Percentiles rank a stretch among this genome's conserved stretches.
Conservation (phyloP, 1,284 basidiomycete genomes). For the Sanghuangporus weigelae region DNA sequence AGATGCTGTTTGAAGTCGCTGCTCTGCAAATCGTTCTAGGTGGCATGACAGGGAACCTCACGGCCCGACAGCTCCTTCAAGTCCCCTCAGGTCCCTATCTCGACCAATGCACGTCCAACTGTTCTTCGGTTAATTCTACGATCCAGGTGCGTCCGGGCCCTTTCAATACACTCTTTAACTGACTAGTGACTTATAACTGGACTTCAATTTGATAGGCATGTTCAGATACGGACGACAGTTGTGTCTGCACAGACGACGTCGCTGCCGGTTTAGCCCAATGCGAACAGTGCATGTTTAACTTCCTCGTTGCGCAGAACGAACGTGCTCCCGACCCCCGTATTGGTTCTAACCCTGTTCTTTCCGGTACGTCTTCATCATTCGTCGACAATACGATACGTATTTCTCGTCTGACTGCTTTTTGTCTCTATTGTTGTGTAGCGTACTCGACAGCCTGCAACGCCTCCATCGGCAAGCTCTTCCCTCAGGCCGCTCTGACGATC, state of each 20-base stretch:
- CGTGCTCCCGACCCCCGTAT: constrained; percentile 43
- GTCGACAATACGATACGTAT: background rate
- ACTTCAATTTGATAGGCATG: constrained; percentile 23
- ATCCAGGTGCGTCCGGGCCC: constrained; percentile 35
- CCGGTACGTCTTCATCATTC: constrained; percentile 35
- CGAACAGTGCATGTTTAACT: constrained; percentile 59
- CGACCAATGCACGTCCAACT: constrained; percentile 40
- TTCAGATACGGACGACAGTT: constrained; percentile 29
- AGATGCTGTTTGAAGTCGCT: background rate
- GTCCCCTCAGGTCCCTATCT: constrained; percentile 31
- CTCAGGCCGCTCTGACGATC: constrained; percentile 36
- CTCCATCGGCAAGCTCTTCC: constrained; percentile 28
- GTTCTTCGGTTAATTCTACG: constrained; percentile 31
- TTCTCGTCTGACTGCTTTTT: background rate
- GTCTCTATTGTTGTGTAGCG: constrained; percentile 28
- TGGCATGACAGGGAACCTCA: constrained; percentile 36
- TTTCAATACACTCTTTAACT: background rate
- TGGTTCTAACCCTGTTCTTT: constrained; percentile 50
- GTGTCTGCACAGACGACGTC: constrained; percentile 45
- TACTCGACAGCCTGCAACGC: constrained; percentile 42
- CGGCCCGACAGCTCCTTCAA: constrained; percentile 40
- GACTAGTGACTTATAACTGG: background rate
- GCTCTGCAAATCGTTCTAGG: constrained; percentile 28
- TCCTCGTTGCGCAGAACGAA: constrained; percentile 45
- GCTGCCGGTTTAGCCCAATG: constrained; percentile 40